Percentiles rank a stretch among this genome's conserved stretches.
phyloP scores from a whole-genome alignment of 2,329 filamentous ascomycete genomes.

The Purpureocillium lavendulum region DNA sequence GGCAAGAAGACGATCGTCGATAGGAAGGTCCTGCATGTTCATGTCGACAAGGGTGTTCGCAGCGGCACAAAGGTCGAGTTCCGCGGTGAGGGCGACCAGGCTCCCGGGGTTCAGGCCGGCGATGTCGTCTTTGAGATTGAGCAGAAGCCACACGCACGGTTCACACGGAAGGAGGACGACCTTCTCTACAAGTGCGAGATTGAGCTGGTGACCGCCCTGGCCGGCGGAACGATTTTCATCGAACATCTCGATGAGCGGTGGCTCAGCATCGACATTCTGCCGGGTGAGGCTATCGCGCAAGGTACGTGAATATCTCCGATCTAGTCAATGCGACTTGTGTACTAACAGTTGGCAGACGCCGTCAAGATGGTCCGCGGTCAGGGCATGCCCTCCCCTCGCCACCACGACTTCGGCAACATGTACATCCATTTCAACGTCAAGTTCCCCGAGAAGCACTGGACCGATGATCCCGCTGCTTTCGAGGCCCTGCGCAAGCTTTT shows the following conservation, averaged over 20 bases:
- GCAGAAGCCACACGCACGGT: slow-evolving; percentile 94
- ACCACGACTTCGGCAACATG: slow-evolving; percentile 92
- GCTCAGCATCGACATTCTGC: slow-evolving; percentile 86
- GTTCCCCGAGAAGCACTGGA: slow-evolving; percentile 78
- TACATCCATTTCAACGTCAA: slow-evolving; percentile 98
- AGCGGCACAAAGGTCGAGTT: slow-evolving; percentile 96
- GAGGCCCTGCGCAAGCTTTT: slow-evolving; percentile 75
- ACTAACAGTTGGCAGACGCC: slow-evolving; percentile 48
- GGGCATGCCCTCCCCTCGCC: slow-evolving; percentile 92
- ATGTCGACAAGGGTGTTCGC: slow-evolving; percentile 90
- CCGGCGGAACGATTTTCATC: slow-evolving; percentile 81
- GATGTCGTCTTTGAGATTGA: slow-evolving; percentile 99
- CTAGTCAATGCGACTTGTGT: neutral
- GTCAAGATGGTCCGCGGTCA: slow-evolving; percentile 94
- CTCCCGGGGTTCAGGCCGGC: slow-evolving; percentile 84
- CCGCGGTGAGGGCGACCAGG: slow-evolving; percentile 91
- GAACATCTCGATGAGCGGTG: slow-evolving; percentile 97
- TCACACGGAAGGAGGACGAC: slow-evolving; percentile 94
- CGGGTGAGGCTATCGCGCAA: slow-evolving; percentile 89
- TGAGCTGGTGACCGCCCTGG: slow-evolving; percentile 88
- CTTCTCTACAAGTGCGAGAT: slow-evolving; percentile 93
- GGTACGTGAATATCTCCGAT: slow-evolving; percentile 48
- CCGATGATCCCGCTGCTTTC: slow-evolving; percentile 59
- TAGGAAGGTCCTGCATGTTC: slow-evolving; percentile 95
- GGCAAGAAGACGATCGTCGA: slow-evolving; percentile 98